Conservation (phyloP, 306 rosid genomes). For the Acacia melanoxylon region DNA sequence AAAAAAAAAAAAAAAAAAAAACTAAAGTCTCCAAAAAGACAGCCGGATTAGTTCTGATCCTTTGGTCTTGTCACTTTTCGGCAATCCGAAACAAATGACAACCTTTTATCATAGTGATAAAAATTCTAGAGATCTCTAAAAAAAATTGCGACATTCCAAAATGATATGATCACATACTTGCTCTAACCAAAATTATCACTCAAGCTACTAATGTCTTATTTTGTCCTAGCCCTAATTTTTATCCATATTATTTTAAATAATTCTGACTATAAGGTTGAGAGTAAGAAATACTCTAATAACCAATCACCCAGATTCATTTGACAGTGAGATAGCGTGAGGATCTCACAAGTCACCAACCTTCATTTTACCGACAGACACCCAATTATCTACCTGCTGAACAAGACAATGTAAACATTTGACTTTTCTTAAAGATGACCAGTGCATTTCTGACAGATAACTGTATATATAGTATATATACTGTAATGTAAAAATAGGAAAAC, state of each 20-base stretch:
- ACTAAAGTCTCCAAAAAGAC: not conserved
- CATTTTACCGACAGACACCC: not conserved
- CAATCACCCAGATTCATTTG: not conserved
- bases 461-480: not conserved
- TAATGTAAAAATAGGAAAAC: not conserved
- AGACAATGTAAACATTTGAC: conserved; percentile 8
- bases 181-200: not conserved
- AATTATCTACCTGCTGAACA: conserved; percentile 3
- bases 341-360: not conserved
- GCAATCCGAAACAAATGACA: not conserved
- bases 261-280: not conserved
- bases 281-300: not conserved
- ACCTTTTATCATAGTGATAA: not conserved
- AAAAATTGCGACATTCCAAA: not conserved
- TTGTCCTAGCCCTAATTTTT: not conserved
- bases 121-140: not conserved
- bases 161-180: not conserved
- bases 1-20: not conserved
- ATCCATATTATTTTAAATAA: not conserved
- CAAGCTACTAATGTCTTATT: not conserved
- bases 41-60: not conserved
- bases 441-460: conserved; percentile 19
- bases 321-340: not conserved
- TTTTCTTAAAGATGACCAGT: conserved; percentile 5
- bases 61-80: not conserved